Conservation (phyloP, 768 basidiomycete species). For the Boletus reticuloceps region DNA sequence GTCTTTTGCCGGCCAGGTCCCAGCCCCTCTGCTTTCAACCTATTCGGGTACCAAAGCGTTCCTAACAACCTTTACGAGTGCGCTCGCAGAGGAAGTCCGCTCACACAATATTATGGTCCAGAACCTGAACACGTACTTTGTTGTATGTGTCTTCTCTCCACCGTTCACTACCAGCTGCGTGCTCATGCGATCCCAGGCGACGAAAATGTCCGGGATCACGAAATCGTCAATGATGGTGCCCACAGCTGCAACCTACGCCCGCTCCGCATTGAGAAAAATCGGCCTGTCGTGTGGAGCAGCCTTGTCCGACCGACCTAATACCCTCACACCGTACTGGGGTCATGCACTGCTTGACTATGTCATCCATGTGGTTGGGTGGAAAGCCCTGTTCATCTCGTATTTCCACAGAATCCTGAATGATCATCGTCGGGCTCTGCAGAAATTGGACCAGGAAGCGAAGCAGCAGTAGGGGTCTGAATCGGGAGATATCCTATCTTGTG, state of each 20-base stretch:
- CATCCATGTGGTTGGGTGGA: conserved; percentile 56
- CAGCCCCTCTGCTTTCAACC: conserved; percentile 90
- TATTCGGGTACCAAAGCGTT: conserved; percentile 94
- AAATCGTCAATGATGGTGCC: conserved; percentile 69
- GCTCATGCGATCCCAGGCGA: conserved; percentile 52
- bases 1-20: conserved; percentile 85
- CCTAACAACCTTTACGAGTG: conserved; percentile 79
- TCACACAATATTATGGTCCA: conserved; percentile 75
- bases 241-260: conserved; percentile 70
- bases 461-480: conserved; percentile 32
- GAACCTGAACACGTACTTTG: conserved; percentile 91
- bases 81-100: conserved; percentile 81
- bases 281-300: conserved; percentile 78
- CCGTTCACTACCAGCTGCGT: not conserved
- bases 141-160: conserved; percentile 51
- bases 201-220: conserved; percentile 92
- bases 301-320: conserved; percentile 64
- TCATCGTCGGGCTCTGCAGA: conserved; percentile 60
- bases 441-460: conserved; percentile 60
- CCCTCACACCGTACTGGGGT: conserved; percentile 85
- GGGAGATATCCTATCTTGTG: not conserved
- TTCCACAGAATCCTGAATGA: conserved; percentile 70
- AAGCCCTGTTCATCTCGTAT: conserved; percentile 53
- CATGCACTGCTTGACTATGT: conserved; percentile 77
- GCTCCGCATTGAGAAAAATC: conserved; percentile 70